Conservation (phyloP, 164 flowering plant species). For the Stephania cephalantha region DNA sequence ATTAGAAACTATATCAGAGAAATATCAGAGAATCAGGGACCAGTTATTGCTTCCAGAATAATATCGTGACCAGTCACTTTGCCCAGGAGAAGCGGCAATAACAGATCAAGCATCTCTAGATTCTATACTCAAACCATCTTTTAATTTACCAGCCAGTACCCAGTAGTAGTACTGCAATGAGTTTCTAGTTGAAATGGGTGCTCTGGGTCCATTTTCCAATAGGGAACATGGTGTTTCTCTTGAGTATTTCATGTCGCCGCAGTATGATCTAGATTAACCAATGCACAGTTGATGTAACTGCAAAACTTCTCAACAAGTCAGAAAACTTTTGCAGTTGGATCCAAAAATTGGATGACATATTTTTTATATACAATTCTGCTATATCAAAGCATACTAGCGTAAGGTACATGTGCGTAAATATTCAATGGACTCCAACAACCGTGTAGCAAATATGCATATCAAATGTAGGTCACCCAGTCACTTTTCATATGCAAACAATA, state of each 20-base stretch:
- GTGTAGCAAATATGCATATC: no score
- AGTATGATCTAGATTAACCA: slow-evolving; percentile 1
- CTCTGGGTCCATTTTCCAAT: background rate
- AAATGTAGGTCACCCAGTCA: background rate
- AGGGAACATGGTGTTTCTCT: background rate
- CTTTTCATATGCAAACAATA: no score
- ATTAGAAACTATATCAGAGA: background rate
- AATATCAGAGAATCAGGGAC: background rate
- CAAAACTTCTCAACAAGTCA: background rate
- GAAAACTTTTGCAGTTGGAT: background rate
- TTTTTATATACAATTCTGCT: background rate
- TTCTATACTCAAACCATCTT: background rate
- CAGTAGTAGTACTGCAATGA: background rate
- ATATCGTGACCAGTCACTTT: background rate
- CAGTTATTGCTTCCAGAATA: background rate
- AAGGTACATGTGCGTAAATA: no score
- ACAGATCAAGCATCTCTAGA: background rate
- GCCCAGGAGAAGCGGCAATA: background rate
- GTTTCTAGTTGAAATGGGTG: background rate
- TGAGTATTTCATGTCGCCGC: background rate
- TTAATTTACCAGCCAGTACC: background rate
- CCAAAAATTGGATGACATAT: background rate
- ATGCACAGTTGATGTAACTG: background rate
- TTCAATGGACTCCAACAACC: no score
- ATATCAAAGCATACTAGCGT: no score